Base-by-base conservation (phyloP, 768 basidiomycete genomes). In the Lentinula detonsa region DNA sequence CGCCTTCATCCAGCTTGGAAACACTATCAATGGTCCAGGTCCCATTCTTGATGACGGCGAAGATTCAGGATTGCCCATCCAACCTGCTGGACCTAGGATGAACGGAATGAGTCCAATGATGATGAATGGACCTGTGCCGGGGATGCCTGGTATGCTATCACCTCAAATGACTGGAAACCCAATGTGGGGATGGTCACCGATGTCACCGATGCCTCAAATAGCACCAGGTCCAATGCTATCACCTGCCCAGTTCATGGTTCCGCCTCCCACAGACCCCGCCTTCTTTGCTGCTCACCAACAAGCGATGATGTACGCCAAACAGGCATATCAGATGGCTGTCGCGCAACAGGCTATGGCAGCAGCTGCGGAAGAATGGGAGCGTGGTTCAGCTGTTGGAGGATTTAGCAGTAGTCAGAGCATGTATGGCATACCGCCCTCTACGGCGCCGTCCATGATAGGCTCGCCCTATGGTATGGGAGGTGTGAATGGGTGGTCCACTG, bases 351-450 rank as follows among this genome's bases (percentile, higher is more conserved):
- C 93, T 4, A 88, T 93, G 82, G 88, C 85, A 7, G 85, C 86
- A 7, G 93, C 93, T n/a, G 91, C 82, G 18, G 93, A 94, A 35
- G 91, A 94, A 69, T 95, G 93, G 93, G 93, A 95, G 69, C 85
- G 92, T 37, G 81, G 84, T 6, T 91, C 90, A 57, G 82, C 76
- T 40, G 64, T 80, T 33, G 76, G 75, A 15, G 82, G 83, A 16
- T 76, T 74, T 63, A 75, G 76, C 15, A 66, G 71, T 6, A 69
- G 68, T 43, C 58, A 59, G 48, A 59, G 58, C 33, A 59, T 66
- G 68, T 53, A 76, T 74, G 28, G 70, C 71, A 33, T 74, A 73
- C 65, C 28, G 64, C 70, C 62, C 33, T 67, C 62, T 63, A 69
- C 65, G 23, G 23, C 23, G 67, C 66, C 64, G 68, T 68, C 16